Base-by-base conservation (phyloP, 2,329 filamentous ascomycete genomes). In the Chaetomiaceae sp. region DNA sequence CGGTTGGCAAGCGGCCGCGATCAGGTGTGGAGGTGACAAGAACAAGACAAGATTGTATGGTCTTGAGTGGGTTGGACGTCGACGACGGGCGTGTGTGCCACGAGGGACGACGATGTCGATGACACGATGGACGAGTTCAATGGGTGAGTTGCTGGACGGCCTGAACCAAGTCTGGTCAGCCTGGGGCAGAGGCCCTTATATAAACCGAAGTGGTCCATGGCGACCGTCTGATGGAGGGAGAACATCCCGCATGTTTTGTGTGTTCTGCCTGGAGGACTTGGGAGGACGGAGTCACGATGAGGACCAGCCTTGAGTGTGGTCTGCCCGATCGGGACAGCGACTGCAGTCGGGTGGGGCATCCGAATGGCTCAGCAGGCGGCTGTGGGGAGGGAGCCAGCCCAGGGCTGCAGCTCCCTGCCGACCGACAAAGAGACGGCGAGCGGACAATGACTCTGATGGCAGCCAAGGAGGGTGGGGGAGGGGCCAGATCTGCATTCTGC, bases 361-460 rank as follows among this genome's bases (percentile, higher is more conserved):
- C 35, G 44, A 19, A 47, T 54, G 51, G 51, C 47, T 54, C 51
- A 54, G 51, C 42, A 27, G 48, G 47, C 35, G 30, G 51, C 14
- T 19, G 21, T n/a, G 20, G 30, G 49, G 49, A 52, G 53, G 45
- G 45, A 46, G 25, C 53, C 48, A 49, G n/a, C 21, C 39, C 25
- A 7, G 25, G 25, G 33, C 20, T 27, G 6, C 6, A 27, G 31
- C 35, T 33, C 21, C 25, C 20, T 42, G 35, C 34, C 9, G 21
- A 13, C 16, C 20, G n/a, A n/a, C 20, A 31, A 31, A 25, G 21
- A 25, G 9, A 14, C 25, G 21, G 14, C 13, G 34, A 23, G 34
- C 41, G 17, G 17, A 10, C 14, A 31, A 17, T 23, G 31, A 34
- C 34, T n/a, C n/a, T n/a, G n/a, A n/a, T n/a, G n/a, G n/a, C n/a